phyloP scores from a whole-genome alignment of 164 flowering plant species.

The Stephania cephalantha region DNA sequence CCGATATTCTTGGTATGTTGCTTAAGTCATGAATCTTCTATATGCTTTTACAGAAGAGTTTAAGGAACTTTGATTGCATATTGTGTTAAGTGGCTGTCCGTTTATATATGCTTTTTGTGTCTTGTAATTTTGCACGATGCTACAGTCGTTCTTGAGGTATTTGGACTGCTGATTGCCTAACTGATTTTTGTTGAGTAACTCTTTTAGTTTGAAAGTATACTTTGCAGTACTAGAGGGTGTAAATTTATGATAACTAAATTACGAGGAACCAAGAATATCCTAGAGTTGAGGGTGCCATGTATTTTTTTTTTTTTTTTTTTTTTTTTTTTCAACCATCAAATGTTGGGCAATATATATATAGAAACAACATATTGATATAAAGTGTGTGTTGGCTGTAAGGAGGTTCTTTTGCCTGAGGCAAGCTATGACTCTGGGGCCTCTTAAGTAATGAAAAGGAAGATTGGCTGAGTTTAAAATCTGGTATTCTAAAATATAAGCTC shows the following conservation, averaged over 20 bases:
- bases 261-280: background rate
- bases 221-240: background rate
- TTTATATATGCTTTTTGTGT: background rate
- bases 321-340: too few relatives aligned
- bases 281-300: background rate
- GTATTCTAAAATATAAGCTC: background rate
- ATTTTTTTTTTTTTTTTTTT: too few relatives aligned
- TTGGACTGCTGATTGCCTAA: too few relatives aligned
- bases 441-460: too few relatives aligned
- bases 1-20: slow-evolving; percentile 74
- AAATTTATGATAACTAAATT: background rate
- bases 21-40: slow-evolving; percentile 2
- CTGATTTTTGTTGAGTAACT: background rate
- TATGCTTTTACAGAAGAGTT: background rate
- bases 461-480: too few relatives aligned
- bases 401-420: too few relatives aligned
- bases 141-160: too few relatives aligned
- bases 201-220: background rate
- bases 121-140: background rate
- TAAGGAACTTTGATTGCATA: background rate
- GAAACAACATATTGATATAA: too few relatives aligned
- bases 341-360: too few relatives aligned
- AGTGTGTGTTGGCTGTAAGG: too few relatives aligned
- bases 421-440: too few relatives aligned
- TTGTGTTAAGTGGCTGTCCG: background rate